Conservation (phyloP, 805 yeast genomes). For the Saccharomyces mikatae region DNA sequence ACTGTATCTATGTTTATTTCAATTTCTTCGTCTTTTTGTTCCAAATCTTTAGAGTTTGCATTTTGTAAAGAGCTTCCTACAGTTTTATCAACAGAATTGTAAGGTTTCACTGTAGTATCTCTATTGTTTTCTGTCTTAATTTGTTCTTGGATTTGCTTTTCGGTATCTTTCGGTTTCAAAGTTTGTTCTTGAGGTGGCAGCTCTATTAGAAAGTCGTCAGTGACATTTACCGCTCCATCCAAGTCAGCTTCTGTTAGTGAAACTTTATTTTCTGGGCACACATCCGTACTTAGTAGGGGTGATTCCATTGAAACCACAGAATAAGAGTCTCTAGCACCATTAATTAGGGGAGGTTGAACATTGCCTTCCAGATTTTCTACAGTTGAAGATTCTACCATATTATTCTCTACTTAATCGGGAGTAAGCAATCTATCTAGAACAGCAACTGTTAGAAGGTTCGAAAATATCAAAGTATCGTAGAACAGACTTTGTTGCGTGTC, state of each 20-base stretch:
- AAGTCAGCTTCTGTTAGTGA: slow-evolving; percentile 15
- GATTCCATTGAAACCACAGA: background rate
- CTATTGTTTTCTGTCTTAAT: background rate
- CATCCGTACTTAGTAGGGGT: background rate
- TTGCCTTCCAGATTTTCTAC: background rate
- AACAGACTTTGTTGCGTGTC: background rate
- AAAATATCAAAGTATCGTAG: background rate
- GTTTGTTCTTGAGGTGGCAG: slow-evolving; percentile 9
- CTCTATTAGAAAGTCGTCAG: slow-evolving; percentile 10
- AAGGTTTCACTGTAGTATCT: background rate
- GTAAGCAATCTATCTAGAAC: background rate
- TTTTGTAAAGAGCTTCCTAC: background rate
- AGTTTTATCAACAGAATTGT: background rate
- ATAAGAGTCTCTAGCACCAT: background rate
- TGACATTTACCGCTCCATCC: slow-evolving; percentile 18
- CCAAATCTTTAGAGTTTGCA: background rate
- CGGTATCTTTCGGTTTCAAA: slow-evolving; percentile 10
- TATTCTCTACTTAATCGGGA: background rate
- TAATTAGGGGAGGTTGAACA: background rate
- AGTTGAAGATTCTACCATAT: background rate
- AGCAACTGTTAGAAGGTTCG: background rate
- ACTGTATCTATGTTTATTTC: background rate
- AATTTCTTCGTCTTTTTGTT: background rate
- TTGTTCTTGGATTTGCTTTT: slow-evolving; percentile 8
- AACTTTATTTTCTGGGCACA: background rate